Base-by-base conservation (phyloP, 2,329 filamentous ascomycete species). In the Colletotrichum paranaense region DNA sequence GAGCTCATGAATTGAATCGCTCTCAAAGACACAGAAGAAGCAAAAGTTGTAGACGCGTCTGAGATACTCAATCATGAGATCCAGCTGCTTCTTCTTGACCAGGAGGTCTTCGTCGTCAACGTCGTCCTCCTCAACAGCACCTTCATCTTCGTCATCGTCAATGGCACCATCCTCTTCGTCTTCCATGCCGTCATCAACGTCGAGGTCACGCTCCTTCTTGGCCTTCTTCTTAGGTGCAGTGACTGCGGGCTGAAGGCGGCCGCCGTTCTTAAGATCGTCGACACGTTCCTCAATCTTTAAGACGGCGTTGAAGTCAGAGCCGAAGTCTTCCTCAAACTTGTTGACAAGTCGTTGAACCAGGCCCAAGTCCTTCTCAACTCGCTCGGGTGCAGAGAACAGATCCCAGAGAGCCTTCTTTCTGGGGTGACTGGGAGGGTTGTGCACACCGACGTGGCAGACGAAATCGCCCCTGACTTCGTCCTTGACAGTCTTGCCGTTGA, bases 21-120 rank as follows among this genome's bases (percentile, higher is more conserved):
- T 97, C 84, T 99, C 97, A 77, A 99, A 98, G 5, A 99, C 97
- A 82, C 97, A 99, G 86, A 98, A 99, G 87, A 99, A 98, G 86
- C 97, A 99, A 85, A 99, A 98, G 84, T 97, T 98, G 88, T 97
- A 97, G 65, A 99, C 97, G 19, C 97, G 92, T 65, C 97, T 95
- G 73, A 99, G 89, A 81, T 99, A 99, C 84, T 99, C 97, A 66
- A 98, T 97, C 82, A 98, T 89, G 46, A 99, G 88, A 83, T 99
- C 97, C 62, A 99, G 90, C 79, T 97, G 95, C 87, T 99, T 98
- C 89, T 98, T 98, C 88, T 97, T 97, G 53, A 92, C 89, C 67
- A 98, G 83, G 52, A 98, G 86, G 53, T 98, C 95, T 79, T 98
- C 95, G 78, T 97, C 95, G 77, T 99, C 96, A 42, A 92, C 88